Conservation (phyloP, 495 filamentous ascomycete species). For the Aspergillus baeticus region DNA sequence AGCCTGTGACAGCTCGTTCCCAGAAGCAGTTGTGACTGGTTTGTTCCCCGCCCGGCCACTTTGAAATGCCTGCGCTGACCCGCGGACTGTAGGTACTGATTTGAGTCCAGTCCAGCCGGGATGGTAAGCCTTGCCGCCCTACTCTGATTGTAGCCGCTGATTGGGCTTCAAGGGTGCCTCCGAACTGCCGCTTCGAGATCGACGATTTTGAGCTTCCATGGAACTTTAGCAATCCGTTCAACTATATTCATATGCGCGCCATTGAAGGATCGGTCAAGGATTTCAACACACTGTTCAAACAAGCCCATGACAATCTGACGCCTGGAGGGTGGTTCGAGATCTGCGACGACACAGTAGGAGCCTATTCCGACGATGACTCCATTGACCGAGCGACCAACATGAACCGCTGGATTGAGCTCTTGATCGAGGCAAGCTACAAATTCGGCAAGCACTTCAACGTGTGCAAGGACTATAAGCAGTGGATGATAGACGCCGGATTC, state of each 20-base stretch:
- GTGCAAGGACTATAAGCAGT: slow-evolving; percentile 26
- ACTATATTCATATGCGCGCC: slow-evolving; percentile 35
- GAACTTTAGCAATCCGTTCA: slow-evolving; percentile 26
- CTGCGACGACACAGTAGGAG: slow-evolving; percentile 32
- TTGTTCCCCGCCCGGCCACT: background rate
- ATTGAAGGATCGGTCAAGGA: slow-evolving; percentile 33
- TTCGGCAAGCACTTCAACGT: slow-evolving; percentile 31
- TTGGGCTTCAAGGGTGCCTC: slow-evolving; percentile 25
- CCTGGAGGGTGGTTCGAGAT: slow-evolving; percentile 45
- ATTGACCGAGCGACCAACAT: slow-evolving; percentile 27
- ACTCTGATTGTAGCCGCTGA: background rate
- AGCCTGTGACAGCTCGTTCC: slow-evolving; percentile 8
- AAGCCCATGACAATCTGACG: slow-evolving; percentile 26
- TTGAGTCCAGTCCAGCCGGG: slow-evolving; percentile 50
- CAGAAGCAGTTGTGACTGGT: slow-evolving; percentile 19
- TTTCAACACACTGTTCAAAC: slow-evolving; percentile 25
- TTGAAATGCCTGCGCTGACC: background rate
- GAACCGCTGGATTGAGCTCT: slow-evolving; percentile 25
- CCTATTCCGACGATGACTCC: slow-evolving; percentile 34
- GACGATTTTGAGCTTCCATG: slow-evolving; percentile 33
- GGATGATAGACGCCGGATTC: slow-evolving; percentile 36
- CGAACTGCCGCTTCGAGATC: slow-evolving; percentile 28
- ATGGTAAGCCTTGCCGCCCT: slow-evolving; percentile 42
- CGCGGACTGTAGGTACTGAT: slow-evolving; percentile 35
- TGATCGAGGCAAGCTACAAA: slow-evolving; percentile 15